Conservation (phyloP, 768 basidiomycete genomes). For the Phlegmacium glaucopus region DNA sequence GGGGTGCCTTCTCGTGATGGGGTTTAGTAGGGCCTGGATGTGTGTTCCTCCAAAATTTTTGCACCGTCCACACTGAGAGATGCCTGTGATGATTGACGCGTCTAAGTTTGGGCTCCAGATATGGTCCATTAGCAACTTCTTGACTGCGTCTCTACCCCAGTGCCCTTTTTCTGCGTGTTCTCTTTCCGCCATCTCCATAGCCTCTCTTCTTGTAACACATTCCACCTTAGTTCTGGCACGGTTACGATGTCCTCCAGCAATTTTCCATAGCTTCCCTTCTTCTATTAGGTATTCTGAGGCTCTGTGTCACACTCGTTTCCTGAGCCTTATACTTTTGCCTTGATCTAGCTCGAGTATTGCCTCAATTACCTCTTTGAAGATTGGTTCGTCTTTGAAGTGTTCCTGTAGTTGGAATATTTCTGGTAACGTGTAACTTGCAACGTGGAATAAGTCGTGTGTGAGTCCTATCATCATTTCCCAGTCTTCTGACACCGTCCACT, state of each 20-base stretch:
- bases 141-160: no score
- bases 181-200: constrained; percentile 14
- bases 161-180: constrained; percentile 23
- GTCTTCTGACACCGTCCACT: constrained; percentile 25
- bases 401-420: constrained; percentile 1
- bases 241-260: constrained; percentile 9
- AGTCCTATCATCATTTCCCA: constrained; percentile 14
- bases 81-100: constrained; percentile 17
- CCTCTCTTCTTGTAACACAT: constrained; percentile 23
- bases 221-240: constrained; percentile 15
- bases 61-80: constrained; percentile 18
- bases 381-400: constrained; percentile 12
- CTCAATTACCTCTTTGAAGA: constrained; percentile 11
- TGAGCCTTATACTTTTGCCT: constrained; percentile 4
- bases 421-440: not conserved
- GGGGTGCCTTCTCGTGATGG: constrained; percentile 28
- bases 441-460: constrained; percentile 12
- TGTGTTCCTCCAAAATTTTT: constrained; percentile 27
- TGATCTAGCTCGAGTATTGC: constrained; percentile 11
- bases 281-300: constrained; percentile 22
- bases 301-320: constrained; percentile 15
- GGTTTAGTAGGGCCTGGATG: no score
- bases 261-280: constrained; percentile 20
- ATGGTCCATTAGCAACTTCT: constrained; percentile 27
- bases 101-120: constrained; percentile 24